These are phyloP conservation scores for Calonectria pseudoreteaudii DNA, from an alignment of 2,329 filamentous ascomycete species.

Conservation along the genomic window DNA sequence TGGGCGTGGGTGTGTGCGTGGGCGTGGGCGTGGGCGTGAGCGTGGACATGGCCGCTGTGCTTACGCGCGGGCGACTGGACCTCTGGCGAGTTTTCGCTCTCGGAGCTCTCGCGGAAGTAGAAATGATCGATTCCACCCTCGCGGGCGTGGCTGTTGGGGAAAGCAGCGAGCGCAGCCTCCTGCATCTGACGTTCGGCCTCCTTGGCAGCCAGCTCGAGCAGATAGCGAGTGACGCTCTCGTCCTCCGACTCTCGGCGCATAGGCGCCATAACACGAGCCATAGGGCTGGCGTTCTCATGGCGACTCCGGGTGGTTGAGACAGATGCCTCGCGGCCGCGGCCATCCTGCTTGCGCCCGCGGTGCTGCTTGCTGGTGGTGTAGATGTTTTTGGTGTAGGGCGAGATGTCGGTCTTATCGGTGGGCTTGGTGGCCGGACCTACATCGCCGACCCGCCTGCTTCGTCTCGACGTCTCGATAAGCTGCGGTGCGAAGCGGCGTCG, in stretches of 20 bases:
- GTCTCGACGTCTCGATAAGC: conserved; percentile 82
- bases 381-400: conserved; percentile 71
- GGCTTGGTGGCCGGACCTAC: conserved; percentile 70
- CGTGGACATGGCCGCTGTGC: conserved; percentile 42
- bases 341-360: conserved; percentile 49
- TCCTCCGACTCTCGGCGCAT: conserved; percentile 77
- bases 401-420: conserved; percentile 79
- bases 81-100: conserved; percentile 62
- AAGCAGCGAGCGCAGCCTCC: conserved; percentile 80
- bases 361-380: conserved; percentile 61
- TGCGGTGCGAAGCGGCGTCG: conserved; percentile 77
- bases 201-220: conserved; percentile 83
- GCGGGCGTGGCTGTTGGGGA: conserved; percentile 77
- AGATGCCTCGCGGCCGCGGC: conserved; percentile 33
- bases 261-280: conserved; percentile 49
- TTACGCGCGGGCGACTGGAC: conserved; percentile 49
- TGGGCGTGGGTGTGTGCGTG: too few relatives aligned
- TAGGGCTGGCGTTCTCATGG: conserved; percentile 41
- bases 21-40: conserved; percentile 46
- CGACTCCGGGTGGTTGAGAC: neutral
- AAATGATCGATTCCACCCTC: conserved; percentile 80
- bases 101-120: conserved; percentile 73
- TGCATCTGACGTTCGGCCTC: conserved; percentile 84
- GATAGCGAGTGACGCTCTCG: conserved; percentile 79
- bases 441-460: conserved; percentile 76